Evolutionary conservation across 1,139 yeast genomes (phyloP).

Genomic region (Geotrichum reessii): DNA sequence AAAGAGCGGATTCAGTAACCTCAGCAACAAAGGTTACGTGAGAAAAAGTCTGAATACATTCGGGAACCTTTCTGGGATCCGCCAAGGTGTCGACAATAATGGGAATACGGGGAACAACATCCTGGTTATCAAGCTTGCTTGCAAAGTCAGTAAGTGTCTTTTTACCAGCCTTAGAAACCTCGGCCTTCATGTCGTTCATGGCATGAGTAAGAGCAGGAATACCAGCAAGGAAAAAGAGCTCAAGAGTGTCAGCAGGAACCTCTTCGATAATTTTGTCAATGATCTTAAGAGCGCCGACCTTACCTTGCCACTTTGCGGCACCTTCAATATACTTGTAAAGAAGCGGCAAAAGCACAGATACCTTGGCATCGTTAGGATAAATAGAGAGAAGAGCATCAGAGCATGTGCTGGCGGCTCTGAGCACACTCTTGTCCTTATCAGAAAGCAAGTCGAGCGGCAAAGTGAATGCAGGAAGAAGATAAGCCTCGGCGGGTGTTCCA

Average conservation of each 20-base stretch:
- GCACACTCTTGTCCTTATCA: constrained; percentile 82
- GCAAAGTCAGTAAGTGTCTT: constrained; percentile 66
- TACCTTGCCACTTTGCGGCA: constrained; percentile 92
- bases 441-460: constrained; percentile 59
- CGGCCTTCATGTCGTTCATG: constrained; percentile 95
- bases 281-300: constrained; percentile 68
- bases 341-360: constrained; percentile 59
- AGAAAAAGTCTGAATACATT: constrained; percentile 81
- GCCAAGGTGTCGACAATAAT: constrained; percentile 83
- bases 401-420: constrained; percentile 60
- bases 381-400: constrained; percentile 60
- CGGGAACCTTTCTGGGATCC: constrained; percentile 82
- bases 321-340: constrained; percentile 61
- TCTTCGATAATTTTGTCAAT: constrained; percentile 72
- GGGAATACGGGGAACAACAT: constrained; percentile 79
- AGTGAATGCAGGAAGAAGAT: constrained; percentile 53
- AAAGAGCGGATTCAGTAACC: constrained; percentile 92
- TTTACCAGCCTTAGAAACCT: constrained; percentile 80
- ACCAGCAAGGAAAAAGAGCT: constrained; percentile 67
- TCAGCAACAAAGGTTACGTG: constrained; percentile 97
- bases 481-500: constrained; percentile 59
- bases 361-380: constrained; percentile 75
- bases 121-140: constrained; percentile 82
- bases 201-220: constrained; percentile 83
- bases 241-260: constrained; percentile 80